These are phyloP conservation scores for Naganishia kalamii DNA, from an alignment of 768 basidiomycete species.

Conservation along the genomic window DNA sequence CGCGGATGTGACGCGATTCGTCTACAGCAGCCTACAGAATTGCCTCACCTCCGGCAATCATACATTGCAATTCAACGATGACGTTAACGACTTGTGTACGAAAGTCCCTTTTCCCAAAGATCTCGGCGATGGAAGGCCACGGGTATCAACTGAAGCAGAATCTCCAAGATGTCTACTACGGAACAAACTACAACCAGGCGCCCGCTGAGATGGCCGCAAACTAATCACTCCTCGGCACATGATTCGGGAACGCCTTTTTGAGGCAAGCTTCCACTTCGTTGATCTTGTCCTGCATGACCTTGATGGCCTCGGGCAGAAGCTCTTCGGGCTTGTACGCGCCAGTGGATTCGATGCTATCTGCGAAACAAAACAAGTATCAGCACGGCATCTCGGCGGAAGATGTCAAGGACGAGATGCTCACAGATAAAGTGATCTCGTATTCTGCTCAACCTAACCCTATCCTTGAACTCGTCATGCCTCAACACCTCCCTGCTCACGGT, in stretches of 20 bases:
- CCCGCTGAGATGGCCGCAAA: not conserved
- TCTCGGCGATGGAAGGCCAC: no score
- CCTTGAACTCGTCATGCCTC: conserved; percentile 82
- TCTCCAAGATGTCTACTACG: not conserved
- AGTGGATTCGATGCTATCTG: conserved; percentile 85
- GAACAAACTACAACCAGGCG: not conserved
- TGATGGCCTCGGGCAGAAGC: conserved; percentile 69
- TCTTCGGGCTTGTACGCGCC: conserved; percentile 80
- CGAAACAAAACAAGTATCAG: not conserved
- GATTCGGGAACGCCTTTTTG: conserved; percentile 18
- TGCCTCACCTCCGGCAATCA: no score
- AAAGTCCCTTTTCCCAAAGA: no score
- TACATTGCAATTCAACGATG: no score
- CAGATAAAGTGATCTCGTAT: conserved; percentile 91
- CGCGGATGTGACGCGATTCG: no score
- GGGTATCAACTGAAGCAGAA: no score
- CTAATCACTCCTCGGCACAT: conserved; percentile 3
- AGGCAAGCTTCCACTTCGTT: conserved; percentile 37
- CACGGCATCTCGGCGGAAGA: not conserved
- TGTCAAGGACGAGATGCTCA: conserved; percentile 49
- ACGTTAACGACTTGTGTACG: no score
- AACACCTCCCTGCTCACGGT: conserved; percentile 87
- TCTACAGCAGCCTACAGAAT: no score
- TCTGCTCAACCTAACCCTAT: conserved; percentile 71
- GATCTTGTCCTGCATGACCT: conserved; percentile 77